A percentile compares a stretch with the other conserved stretches of the same genome.
These are phyloP conservation scores for Eucalyptus sp. DNA, from an alignment of 345 rosid genomes.

Conservation along the genomic window DNA sequence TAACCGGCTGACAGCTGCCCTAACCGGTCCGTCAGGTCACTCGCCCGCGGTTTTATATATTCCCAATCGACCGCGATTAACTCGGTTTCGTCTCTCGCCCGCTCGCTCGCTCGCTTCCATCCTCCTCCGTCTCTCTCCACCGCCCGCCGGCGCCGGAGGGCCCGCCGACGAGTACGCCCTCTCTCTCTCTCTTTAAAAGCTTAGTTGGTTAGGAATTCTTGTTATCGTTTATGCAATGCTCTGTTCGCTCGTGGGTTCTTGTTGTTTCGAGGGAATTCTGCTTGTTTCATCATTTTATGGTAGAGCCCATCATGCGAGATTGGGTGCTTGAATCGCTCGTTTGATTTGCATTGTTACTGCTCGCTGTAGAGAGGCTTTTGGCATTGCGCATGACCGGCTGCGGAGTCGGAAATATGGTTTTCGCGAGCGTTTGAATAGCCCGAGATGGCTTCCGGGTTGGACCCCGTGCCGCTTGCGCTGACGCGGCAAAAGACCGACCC, in stretches of 20 bases:
- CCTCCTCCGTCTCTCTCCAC: background rate
- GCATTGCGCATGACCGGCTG: background rate
- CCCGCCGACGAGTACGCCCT: background rate
- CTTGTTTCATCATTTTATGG: background rate
- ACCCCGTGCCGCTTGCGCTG: slow-evolving; percentile 50
- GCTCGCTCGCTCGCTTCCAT: background rate
- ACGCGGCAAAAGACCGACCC: slow-evolving; percentile 80
- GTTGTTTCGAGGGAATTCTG: background rate
- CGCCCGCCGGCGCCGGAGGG: background rate
- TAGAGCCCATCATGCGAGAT: background rate
- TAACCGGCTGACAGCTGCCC: slow-evolving; percentile 2
- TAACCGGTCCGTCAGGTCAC: slow-evolving; percentile 35
- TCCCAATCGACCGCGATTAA: background rate
- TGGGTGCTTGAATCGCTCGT: background rate
- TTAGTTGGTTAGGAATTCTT: background rate
- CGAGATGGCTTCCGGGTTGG: slow-evolving; percentile 36
- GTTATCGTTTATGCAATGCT: background rate
- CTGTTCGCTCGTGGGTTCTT: background rate
- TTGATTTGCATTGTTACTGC: background rate
- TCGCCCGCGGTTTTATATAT: background rate
- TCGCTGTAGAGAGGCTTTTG: background rate
- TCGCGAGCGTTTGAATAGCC: background rate
- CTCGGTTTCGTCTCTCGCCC: slow-evolving; percentile 11
- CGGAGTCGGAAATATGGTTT: background rate
- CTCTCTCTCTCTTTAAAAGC: background rate